Evolutionary conservation across 192 early-diverging fungal genomes (phyloP), one percentile per base, ranked within the genome.

Genomic region (Oehlia diaphana): DNA sequence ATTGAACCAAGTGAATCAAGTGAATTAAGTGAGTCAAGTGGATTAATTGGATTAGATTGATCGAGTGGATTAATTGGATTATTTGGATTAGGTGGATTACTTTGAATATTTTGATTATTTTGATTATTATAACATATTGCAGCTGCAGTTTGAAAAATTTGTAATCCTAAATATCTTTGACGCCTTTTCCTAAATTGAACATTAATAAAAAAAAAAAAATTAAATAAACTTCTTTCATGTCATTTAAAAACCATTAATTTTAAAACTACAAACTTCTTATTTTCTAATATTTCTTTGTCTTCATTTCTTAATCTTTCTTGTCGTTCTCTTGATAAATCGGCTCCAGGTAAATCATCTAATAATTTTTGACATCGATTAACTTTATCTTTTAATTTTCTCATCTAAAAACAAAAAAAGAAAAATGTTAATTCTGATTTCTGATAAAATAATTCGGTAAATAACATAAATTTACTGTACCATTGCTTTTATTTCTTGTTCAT

Each of bases 301-400:
- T 74, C 47, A 39, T 23, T 44, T 61, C 42, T 26, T n/a, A 72
- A 39, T 14, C 21, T 31, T 49, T 79, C 77, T 71, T 79, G 77
- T 53, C 37, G 72, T 53, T 50, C 77, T n/a, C 42, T 74, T 53
- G 77, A 75, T 14, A 79, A 71, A 44, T 79, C 77, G 9, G 77
- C 77, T 5, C 77, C 77, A 44, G 77, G 77, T 63, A 79, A 44
- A 26, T 79, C 67, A 5, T 72, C 31, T 37, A 79, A 62, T n/a
- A 79, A 61, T 79, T 71, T 23, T 21, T 79, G 77, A 71, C 77
- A 79, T 33, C 69, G 68, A 37, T 71, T 49, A 71, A 79, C 44
- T 6, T 63, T 79, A 62, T 74, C 77, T 67, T 79, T 65, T 13
- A 79, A 31, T 31, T 74, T 74, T 49, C 28, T 49, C 37, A 33